phyloP scores from a whole-genome alignment of 2,329 filamentous ascomycete species.

The Penicillium decumbens region DNA sequence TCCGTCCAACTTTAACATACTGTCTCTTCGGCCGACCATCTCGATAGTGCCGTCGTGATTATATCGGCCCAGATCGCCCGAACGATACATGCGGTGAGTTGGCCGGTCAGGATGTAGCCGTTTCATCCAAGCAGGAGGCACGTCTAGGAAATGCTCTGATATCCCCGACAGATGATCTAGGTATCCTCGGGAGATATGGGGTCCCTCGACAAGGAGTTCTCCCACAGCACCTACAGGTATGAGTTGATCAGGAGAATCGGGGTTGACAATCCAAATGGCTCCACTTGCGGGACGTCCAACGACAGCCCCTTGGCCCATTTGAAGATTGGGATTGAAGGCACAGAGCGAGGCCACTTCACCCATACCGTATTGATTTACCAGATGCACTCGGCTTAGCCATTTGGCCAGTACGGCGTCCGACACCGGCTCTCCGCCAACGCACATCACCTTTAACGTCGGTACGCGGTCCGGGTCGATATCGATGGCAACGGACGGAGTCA shows the following conservation, averaged over 20 bases:
- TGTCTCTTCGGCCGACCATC: neutral
- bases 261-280: conserved; percentile 28
- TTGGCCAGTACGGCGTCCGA: conserved; percentile 19
- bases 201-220: conserved; percentile 29
- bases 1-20: neutral
- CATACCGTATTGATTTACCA: conserved; percentile 30
- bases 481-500: conserved; percentile 26
- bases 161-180: conserved; percentile 16
- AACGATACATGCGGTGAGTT: neutral
- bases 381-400: conserved; percentile 13
- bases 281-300: conserved; percentile 20
- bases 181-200: conserved; percentile 26
- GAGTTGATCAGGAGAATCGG: conserved; percentile 15
- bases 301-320: conserved; percentile 11
- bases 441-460: conserved; percentile 19
- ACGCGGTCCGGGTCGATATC: conserved; percentile 18
- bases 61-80: neutral
- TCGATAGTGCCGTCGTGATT: neutral
- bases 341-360: conserved; percentile 25
- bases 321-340: conserved; percentile 18
- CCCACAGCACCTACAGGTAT: conserved; percentile 28
- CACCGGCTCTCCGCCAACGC: conserved; percentile 26
- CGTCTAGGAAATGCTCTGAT: neutral
- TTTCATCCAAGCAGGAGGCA: neutral
- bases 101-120: neutral